Base-by-base conservation (phyloP, 768 basidiomycete genomes). In the Trametes maxima region DNA sequence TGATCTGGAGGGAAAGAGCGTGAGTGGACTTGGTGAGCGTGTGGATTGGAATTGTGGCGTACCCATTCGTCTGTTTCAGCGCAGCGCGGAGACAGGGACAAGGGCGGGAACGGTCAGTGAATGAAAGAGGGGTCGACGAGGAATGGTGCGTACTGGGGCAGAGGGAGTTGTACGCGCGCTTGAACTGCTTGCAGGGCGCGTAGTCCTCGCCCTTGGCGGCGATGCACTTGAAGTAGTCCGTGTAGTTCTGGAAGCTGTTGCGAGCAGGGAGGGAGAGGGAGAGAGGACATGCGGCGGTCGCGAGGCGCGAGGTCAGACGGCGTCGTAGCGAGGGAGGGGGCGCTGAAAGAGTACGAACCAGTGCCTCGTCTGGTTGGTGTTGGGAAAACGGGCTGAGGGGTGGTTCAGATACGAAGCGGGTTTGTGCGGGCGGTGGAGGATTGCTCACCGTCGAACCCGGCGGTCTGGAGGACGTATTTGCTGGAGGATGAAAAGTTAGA, bases 171-270 rank as follows among this genome's bases (percentile, higher is more conserved):
- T 94, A 99, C 28, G 92, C 92, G 75, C 87, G 85, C 80, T 90
- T 92, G 87, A 99, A 99, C 77, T 97, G 95, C 80, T 94, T 94
- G 89, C 97, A 98, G 1, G 97, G 95, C n/a, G 89, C 87, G 74
- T 88, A 98, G 61, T 98, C 97, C 68, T 99, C 97, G 67, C 97
- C 97, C 80, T 97, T 98, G 69, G 95, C 95, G 69, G 90, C 77
- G 69, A 98, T 78, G 76, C 97, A 99, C 77, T 96, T 96, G 87
- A 95, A 94, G 83, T 97, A 98, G 78, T 99, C 97, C 63, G 91
- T 90, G 76, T 95, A 98, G 81, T 96, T 95, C 79, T 96, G 94
- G 85, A 86, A 91, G 78, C 90, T 92, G 54, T 28, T 33, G 45
- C 1, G 8, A 17, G 12, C 17, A 14, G 24, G 12, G 19, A 33